These are phyloP conservation scores for Nidularia pulvinata DNA, from an alignment of 768 basidiomycete species.

Conservation along the genomic window DNA sequence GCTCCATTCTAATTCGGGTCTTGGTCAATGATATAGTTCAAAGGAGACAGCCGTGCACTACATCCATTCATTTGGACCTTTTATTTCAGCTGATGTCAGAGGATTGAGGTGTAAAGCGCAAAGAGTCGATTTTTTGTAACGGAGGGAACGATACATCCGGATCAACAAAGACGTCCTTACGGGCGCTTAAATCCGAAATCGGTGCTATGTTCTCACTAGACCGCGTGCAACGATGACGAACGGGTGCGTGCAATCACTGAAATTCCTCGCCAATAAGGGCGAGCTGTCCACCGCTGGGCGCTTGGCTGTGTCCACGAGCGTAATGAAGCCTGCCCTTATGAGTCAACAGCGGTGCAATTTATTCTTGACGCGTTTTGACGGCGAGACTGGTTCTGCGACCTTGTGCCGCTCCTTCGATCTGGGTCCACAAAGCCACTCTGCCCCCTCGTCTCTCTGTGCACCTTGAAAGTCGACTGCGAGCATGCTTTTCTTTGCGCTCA, in stretches of 20 bases:
- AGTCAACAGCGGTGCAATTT: not conserved
- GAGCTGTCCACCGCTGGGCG: not conserved
- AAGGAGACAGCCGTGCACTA: too few species aligned
- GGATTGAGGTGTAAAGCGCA: too few species aligned
- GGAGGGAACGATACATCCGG: slow-evolving; percentile 10
- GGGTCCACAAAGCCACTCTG: not conserved
- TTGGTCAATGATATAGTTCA: too few species aligned
- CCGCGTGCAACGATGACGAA: not conserved
- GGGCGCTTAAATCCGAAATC: not conserved
- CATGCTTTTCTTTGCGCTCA: not conserved
- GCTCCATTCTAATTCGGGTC: too few species aligned
- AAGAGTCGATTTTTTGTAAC: too few species aligned
- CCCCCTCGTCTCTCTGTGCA: not conserved
- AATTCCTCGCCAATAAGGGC: not conserved
- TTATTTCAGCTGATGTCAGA: too few species aligned
- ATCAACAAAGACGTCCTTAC: too few species aligned
- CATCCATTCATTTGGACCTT: too few species aligned
- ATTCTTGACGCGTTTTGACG: not conserved
- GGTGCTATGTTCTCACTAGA: not conserved
- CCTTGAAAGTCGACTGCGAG: not conserved
- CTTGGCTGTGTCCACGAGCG: not conserved
- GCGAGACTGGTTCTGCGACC: not conserved
- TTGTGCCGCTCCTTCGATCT: not conserved
- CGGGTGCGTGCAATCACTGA: not conserved
- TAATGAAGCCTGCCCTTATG: not conserved